Evolutionary conservation across 768 basidiomycete species (phyloP), one percentile per base, ranked within the genome.

Genomic region (Royoungia palumana): DNA sequence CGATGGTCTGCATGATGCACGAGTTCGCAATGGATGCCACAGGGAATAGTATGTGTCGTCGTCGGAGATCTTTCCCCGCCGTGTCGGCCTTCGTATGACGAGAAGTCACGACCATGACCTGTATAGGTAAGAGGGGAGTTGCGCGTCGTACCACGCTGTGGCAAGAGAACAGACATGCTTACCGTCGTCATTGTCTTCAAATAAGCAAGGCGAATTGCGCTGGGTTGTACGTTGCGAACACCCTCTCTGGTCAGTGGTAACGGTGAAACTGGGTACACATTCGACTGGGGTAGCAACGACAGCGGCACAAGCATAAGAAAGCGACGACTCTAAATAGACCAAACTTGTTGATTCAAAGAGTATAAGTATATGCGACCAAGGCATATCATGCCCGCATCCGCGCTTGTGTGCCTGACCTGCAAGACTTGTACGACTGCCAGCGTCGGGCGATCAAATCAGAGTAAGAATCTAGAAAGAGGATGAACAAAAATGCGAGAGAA

Each of bases 11-110:
- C 3, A 25, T 40, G n/a, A 32, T 51, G 3, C 25, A 54, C 50
- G 61, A 57, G 6, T 58, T 54, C 9, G 5, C 50, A 12, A 30
- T 63, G 24, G 60, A 63, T 5, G 61, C 61, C 12, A 54, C 50
- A 8, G 58, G 50, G 48, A 46, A 2, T 41, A 16, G 11, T 58
- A 53, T n/a, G 32, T 50, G 2, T 46, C 21, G 44, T 35, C 21
- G 48, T 63, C 27, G 52, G 58, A 6, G 55, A 51, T n/a, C 25
- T 43, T 6, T 61, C 13, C 14, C 48, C 48, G 5, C 48, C 49
- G 32, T 50, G 49, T 0, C 6, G 46, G 10, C 9, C 28, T 54
- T 9, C 20, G 61, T 13, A 24, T 42, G 11, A 8, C 38, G 2
- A 28, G 36, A 25, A 25, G n/a, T 4, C 43, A 60, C 21, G 46